Evolutionary conservation across 805 yeast genomes (phyloP).

Genomic region (Candida ipomoeae): DNA sequence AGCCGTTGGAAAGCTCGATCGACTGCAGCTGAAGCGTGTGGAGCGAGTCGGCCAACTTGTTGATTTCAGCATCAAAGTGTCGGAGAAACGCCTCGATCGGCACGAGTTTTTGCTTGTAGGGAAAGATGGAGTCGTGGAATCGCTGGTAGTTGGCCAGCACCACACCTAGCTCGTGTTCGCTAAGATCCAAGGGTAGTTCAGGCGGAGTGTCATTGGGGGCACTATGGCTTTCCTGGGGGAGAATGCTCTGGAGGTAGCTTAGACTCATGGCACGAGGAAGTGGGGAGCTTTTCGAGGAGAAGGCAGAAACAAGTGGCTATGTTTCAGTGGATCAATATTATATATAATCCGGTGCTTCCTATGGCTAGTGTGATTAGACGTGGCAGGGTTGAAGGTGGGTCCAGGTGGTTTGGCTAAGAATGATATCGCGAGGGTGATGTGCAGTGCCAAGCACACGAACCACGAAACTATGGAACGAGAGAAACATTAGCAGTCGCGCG

Average conservation of each 20-base stretch:
- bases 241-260: conserved; percentile 15
- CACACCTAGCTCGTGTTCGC: conserved; percentile 16
- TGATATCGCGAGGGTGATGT: no score
- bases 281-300: neutral
- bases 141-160: conserved; percentile 14
- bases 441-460: no score
- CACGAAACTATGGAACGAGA: no score
- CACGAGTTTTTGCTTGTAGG: conserved; percentile 25
- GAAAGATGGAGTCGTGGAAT: conserved; percentile 11
- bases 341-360: no score
- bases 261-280: conserved; percentile 10
- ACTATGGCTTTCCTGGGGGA: conserved; percentile 5
- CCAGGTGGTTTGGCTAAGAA: no score
- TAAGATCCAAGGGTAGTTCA: conserved; percentile 7
- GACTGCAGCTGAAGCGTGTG: conserved; percentile 33
- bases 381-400: no score
- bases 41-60: conserved; percentile 29
- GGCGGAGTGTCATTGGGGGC: neutral
- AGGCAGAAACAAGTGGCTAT: neutral
- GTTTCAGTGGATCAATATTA: neutral
- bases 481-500: no score
- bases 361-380: no score
- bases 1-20: conserved; percentile 25
- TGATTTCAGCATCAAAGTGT: conserved; percentile 52
- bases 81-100: conserved; percentile 53